phyloP scores from a whole-genome alignment of 768 basidiomycete species.

The Epithele typhae region DNA sequence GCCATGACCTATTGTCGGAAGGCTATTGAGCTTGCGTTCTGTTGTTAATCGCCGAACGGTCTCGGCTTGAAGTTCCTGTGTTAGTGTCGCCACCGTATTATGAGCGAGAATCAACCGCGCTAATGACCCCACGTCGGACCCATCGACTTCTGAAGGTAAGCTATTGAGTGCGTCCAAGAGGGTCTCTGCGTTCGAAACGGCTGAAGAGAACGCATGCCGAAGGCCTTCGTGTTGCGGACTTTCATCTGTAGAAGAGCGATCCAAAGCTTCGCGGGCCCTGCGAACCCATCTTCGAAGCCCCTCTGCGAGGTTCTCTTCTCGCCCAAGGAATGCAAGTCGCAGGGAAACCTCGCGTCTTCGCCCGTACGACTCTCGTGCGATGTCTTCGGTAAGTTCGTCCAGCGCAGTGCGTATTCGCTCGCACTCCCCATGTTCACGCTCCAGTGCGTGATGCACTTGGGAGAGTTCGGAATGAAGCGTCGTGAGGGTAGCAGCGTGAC shows the following conservation, averaged over 20 bases:
- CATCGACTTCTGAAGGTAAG: slow-evolving; percentile 27
- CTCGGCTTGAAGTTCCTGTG: slow-evolving; percentile 55
- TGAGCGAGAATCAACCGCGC: slow-evolving; percentile 50
- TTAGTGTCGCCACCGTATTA: slow-evolving; percentile 46
- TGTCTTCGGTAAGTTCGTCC: slow-evolving; percentile 67
- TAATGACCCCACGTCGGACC: slow-evolving; percentile 38
- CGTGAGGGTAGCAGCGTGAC: slow-evolving; percentile 57
- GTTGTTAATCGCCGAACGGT: slow-evolving; percentile 44
- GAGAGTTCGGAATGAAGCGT: slow-evolving; percentile 52
- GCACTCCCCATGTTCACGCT: slow-evolving; percentile 37
- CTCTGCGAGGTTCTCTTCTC: slow-evolving; percentile 62
- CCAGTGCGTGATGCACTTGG: slow-evolving; percentile 39
- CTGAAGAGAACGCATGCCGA: slow-evolving; percentile 24
- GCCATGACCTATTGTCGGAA: background rate
- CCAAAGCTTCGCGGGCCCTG: slow-evolving; percentile 40
- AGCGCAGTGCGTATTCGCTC: slow-evolving; percentile 54
- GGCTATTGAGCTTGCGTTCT: slow-evolving; percentile 28
- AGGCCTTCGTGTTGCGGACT: slow-evolving; percentile 5
- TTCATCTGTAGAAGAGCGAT: slow-evolving; percentile 10
- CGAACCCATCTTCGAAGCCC: slow-evolving; percentile 53
- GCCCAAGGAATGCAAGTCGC: slow-evolving; percentile 53
- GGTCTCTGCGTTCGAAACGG: slow-evolving; percentile 31
- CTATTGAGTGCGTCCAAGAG: slow-evolving; percentile 33
- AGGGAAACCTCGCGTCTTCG: slow-evolving; percentile 67
- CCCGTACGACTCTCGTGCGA: slow-evolving; percentile 68